Evolutionary conservation across 371 early-diverging fungal species (phyloP), one percentile per base, ranked within the genome.

Genomic region (Rhizoclosmatium hyalinum): DNA sequence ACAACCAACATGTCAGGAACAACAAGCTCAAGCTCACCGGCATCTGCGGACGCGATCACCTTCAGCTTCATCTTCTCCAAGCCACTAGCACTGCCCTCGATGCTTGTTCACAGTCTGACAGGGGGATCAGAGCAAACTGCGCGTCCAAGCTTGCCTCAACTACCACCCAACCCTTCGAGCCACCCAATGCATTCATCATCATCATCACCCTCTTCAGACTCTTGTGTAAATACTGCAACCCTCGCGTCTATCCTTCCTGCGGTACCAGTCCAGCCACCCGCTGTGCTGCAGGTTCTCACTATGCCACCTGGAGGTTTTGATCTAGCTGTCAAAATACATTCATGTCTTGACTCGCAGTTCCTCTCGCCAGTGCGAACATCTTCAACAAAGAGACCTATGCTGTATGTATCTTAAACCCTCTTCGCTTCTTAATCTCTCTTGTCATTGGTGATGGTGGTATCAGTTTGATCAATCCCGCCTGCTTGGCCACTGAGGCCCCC

Each of bases 361-460:
- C n/a, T 58, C 17, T 58, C 58, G 17, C 58, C 58, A 17, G 21
- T 32, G 32, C 32, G 32, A 32, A 32, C 32, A 32, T 32, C 32
- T 32, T 32, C 32, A 32, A 32, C 32, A 32, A 58, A 58, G 58
- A 10, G 58, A 21, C 21, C 58, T 58, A 21, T 21, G 21, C 10
- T 58, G 58, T 58, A 21, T 17, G 58, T 58, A 58, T 58, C 58
- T 19, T 19, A 32, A 17, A 58, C 10, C n/a, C 58, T 32, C 58
- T 17, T 58, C 58, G 32, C 21, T 58, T 21, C 21, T 58, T 58
- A 10, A 10, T n/a, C 14, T n/a, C 53, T 12, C n/a, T 10, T 53
- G 53, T 53, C 53, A 32, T 32, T 32, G 32, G 32, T 32, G 32
- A 32, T 32, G 32, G 32, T 32, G 32, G 32, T 32, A 32, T 32